Conservation (phyloP, 2,329 filamentous ascomycete species). For the Orbilia quercus region DNA sequence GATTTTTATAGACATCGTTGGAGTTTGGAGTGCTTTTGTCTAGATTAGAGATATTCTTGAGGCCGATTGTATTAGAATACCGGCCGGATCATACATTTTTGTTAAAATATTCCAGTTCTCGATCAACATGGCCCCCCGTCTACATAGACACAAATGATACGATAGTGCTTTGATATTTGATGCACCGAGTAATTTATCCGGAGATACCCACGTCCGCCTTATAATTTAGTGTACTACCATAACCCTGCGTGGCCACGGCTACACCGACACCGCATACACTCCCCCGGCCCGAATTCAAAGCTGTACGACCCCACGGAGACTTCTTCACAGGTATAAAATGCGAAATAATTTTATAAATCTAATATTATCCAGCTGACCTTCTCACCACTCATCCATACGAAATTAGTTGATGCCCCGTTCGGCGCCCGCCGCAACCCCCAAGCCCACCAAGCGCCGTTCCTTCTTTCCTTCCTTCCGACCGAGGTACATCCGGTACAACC, state of each 20-base stretch:
- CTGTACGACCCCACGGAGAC: conserved; percentile 17
- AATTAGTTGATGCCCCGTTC: conserved; percentile 40
- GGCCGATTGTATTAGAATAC: too few species aligned
- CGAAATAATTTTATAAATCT: conserved; percentile 5
- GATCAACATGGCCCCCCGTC: too few species aligned
- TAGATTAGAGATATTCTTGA: too few species aligned
- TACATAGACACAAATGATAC: too few species aligned
- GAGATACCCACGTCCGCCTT: conserved; percentile 30
- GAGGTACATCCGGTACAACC: conserved; percentile 56
- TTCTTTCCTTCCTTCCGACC: conserved; percentile 52
- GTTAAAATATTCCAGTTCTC: too few species aligned
- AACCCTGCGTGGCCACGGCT: background rate
- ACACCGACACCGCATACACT: conserved; percentile 18
- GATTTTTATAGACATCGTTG: too few species aligned
- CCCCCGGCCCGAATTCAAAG: conserved; percentile 33
- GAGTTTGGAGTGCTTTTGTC: too few species aligned
- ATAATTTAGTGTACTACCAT: conserved; percentile 1
- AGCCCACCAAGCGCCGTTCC: background rate
- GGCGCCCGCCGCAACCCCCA: conserved; percentile 38
- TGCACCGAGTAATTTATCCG: conserved; percentile 20
- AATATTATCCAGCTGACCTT: conserved; percentile 46
- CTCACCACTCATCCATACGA: background rate
- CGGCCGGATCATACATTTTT: too few species aligned
- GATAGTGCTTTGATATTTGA: too few species aligned
- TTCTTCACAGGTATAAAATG: conserved; percentile 8